Base-by-base conservation (phyloP, 805 yeast species). In the Jamesozyma jinghongensis region DNA sequence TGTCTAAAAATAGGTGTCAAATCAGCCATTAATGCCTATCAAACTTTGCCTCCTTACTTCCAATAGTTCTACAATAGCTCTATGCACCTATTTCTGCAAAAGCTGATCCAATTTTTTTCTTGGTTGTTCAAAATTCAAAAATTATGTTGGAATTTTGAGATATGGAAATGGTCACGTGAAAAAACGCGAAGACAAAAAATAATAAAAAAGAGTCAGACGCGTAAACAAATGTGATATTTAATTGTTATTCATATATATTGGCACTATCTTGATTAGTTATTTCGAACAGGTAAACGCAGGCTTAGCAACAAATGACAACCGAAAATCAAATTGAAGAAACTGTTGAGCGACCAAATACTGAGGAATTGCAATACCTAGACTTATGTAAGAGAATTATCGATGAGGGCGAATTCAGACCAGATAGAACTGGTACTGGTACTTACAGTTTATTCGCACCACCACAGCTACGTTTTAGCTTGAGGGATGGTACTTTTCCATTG, bases 371-470 rank as follows among this genome's bases (percentile, higher is more conserved):
- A 13, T 92, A 92, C 59, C 73, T 92, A 33, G 88, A 85, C 48
- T 71, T 92, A 35, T 85, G 97, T 57, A 61, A 68, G 42, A 69
- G 76, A 4, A 90, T 92, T 59, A 77, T 92, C 17, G 69, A 72
- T 1, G 77, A 83, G 47, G 98, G 98, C 32, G 97, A 92, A 57
- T 74, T 74, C 52, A 77, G 99, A 46, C 90, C 92, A 7, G 99
- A 92, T 60, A 73, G 99, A 61, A 92, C 99, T 1, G 99, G 98
- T 1, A 92, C 99, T 0, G 99, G 99, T 4, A 92, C 99, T 0
- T 69, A 66, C 45, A 80, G 95, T 27, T 47, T 92, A 7, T 92
- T 92, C 62, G 98, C 94, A 0, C 99, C 99, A 19, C 97, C 97
- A 11, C 97, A 90, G 57, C 68, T 92, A 44, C 74, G 97, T 40